Base-by-base conservation (phyloP, 495 filamentous ascomycete genomes). In the Aspergillus carlsbadensis region DNA sequence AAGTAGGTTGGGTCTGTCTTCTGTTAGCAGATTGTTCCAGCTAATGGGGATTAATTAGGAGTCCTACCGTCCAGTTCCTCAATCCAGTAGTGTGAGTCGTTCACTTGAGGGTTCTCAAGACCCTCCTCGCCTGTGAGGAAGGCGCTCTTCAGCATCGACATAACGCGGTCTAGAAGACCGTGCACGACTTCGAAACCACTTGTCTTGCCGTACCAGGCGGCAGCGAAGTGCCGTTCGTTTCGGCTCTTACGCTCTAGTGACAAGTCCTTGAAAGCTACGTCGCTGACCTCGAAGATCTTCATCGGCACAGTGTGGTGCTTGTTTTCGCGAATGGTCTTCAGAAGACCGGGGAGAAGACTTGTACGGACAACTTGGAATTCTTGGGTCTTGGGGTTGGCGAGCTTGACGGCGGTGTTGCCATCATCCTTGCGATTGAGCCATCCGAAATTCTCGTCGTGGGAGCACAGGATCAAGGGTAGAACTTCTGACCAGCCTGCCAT, bases 281-380 rank as follows among this genome's bases (percentile, higher is more conserved):
- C 94, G 49, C 89, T 87, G 20, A 88, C 86, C 78, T 98, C 94
- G 70, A 95, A 96, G 61, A 98, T 85, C 77, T 91, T 90, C 68
- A 99, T 89, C 20, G 94, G 94, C 22, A 97, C 82, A 45, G 81
- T 78, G 69, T 96, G 91, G 55, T 88, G 82, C 75, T 92, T 92
- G 78, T 99, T 99, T 74, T 98, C 94, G 54, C 91, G 81, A 52
- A 98, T 81, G 0, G 94, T 98, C 80, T 99, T 99, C 52, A 99
- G 79, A 3, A 99, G 77, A 55, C 94, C 94, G 0, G 94, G 94
- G 0, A 98, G 73, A 15, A 99, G 74, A 2, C 83, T 89, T 5
- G 95, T 98, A 44, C 94, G 88, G 11, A 96, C 95, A 58, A 99
- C 85, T 71, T 99, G 94, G 73, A 97, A 99, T 66, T 99, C 94